Conservation (phyloP, 1,139 yeast species). For the Taphrina confusa region DNA sequence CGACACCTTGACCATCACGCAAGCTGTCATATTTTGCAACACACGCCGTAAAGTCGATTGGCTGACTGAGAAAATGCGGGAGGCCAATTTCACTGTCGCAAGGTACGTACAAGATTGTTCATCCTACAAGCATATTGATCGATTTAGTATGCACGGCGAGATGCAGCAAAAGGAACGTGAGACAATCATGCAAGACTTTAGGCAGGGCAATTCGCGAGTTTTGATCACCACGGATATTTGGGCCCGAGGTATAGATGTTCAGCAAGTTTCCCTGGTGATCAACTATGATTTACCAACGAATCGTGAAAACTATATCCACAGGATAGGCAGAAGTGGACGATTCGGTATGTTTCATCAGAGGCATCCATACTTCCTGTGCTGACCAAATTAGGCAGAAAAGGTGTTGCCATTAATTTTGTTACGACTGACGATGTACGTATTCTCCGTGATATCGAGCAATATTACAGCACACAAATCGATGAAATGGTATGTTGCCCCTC, state of each 20-base stretch:
- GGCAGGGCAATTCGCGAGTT: slow-evolving; percentile 97
- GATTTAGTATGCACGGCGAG: slow-evolving; percentile 81
- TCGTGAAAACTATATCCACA: slow-evolving; percentile 97
- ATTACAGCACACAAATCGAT: slow-evolving; percentile 96
- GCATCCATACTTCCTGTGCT: too few species aligned
- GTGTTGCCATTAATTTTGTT: slow-evolving; percentile 98
- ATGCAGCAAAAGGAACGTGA: slow-evolving; percentile 97
- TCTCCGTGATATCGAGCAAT: slow-evolving; percentile 96
- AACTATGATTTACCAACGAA: slow-evolving; percentile 96
- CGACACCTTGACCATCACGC: slow-evolving; percentile 96
- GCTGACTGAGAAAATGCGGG: slow-evolving; percentile 83
- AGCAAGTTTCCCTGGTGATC: slow-evolving; percentile 96
- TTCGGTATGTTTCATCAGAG: slow-evolving; percentile 53
- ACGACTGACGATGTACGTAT: slow-evolving; percentile 86
- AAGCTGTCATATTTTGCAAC: slow-evolving; percentile 99
- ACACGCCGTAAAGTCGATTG: slow-evolving; percentile 96
- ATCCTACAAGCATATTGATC: neutral
- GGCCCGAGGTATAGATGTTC: slow-evolving; percentile 99
- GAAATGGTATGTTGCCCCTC: slow-evolving; percentile 58
- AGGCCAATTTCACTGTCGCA: slow-evolving; percentile 88
- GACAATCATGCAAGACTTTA: slow-evolving; percentile 96
- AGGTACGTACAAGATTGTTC: slow-evolving; percentile 42
- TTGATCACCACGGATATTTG: slow-evolving; percentile 94
- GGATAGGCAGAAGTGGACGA: slow-evolving; percentile 99
- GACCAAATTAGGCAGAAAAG: slow-evolving; percentile 69